Evolutionary conservation across 192 early-diverging fungal genomes (phyloP).

Genomic region (Backusella mclennaniae): DNA sequence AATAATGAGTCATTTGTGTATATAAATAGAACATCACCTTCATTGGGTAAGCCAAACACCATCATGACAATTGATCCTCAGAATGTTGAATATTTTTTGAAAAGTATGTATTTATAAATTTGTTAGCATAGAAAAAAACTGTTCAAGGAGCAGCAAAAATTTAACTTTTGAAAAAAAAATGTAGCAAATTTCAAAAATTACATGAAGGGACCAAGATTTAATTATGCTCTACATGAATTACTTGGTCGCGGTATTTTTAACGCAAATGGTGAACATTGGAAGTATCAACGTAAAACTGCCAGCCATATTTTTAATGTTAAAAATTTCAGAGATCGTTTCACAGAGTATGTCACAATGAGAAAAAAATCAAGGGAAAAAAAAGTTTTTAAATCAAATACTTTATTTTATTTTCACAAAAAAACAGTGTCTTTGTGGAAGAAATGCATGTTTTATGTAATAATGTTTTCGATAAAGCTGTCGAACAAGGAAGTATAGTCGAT

Average conservation of each 20-base stretch:
- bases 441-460: constrained; percentile 10
- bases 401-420: not conserved
- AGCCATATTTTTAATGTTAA: constrained; percentile 32
- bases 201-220: constrained; percentile 41
- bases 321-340: constrained; percentile 35
- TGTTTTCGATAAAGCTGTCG: constrained; percentile 21
- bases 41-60: constrained; percentile 16
- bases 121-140: not conserved
- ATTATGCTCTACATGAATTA: constrained; percentile 41
- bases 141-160: not conserved
- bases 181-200: constrained; percentile 39
- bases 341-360: constrained; percentile 16
- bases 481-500: constrained; percentile 35
- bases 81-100: constrained; percentile 38
- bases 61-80: constrained; percentile 32
- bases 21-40: constrained; percentile 19
- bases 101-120: constrained; percentile 15
- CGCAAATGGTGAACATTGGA: constrained; percentile 62
- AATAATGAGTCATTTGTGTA: not conserved
- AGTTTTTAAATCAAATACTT: not conserved
- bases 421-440: constrained; percentile 30
- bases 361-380: not conserved
- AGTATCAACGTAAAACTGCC: constrained; percentile 51
- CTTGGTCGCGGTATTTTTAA: constrained; percentile 70
- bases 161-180: not conserved